These are phyloP conservation scores for Phialocephala sp. DNA, from an alignment of 2,329 filamentous ascomycete species.

Conservation along the genomic window DNA sequence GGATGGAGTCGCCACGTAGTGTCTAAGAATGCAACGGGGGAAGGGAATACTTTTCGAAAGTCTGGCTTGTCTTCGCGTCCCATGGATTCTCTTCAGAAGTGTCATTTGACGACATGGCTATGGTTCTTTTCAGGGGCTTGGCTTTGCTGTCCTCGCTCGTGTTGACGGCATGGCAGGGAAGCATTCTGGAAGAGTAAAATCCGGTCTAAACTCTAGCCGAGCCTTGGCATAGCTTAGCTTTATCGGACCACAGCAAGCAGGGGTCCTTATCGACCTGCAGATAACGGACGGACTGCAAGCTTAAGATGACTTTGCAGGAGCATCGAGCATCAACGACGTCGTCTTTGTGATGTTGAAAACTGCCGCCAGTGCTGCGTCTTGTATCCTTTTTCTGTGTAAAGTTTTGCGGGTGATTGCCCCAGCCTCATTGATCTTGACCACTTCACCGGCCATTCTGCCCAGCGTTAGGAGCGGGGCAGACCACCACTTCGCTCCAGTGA, in stretches of 20 bases:
- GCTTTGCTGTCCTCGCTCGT: constrained; percentile 8
- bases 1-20: not conserved
- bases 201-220: constrained; percentile 14
- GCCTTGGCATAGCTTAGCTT: constrained; percentile 19
- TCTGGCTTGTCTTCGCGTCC: constrained; percentile 63
- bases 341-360: not conserved
- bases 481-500: constrained; percentile 7
- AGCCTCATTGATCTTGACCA: not conserved
- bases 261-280: constrained; percentile 9
- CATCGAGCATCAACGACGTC: not conserved
- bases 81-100: constrained; percentile 51
- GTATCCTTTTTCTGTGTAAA: not conserved
- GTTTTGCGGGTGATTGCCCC: not conserved
- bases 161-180: not conserved
- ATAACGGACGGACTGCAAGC: not conserved
- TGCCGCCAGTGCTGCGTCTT: not conserved
- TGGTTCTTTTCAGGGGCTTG: not conserved
- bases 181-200: constrained; percentile 11
- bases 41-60: constrained; percentile 63
- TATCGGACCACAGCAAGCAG: constrained; percentile 12
- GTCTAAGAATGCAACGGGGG: not conserved
- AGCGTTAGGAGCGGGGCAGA: not conserved
- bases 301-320: constrained; percentile 5
- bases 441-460: not conserved
- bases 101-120: constrained; percentile 38